Base-by-base conservation (phyloP, 2,329 filamentous ascomycete genomes). In the Alternaria sp. region DNA sequence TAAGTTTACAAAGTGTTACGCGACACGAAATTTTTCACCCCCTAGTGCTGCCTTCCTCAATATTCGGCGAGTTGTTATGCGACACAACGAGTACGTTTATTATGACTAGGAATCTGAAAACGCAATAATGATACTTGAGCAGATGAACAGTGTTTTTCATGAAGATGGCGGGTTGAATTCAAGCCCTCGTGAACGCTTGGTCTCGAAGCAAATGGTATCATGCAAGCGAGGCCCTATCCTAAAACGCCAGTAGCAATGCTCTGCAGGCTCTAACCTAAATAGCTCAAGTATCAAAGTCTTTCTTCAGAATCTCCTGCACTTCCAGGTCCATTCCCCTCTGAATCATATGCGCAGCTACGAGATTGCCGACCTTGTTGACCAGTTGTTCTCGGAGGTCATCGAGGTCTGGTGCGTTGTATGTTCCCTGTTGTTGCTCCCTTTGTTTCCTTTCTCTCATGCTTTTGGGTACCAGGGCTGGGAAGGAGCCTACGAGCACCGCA, bases 401-500 rank as follows among this genome's bases (percentile, higher is more conserved):
- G 6, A 77, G 72, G 44, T 79, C 74, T 2, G 73, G 73, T 56
- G 79, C 75, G 2, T 78, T 80, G 62, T 82, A 81, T 40, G 68
- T 64, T 41, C 69, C 64, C 8, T 51, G 42, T 7, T 62, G 51
- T 14, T 72, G 56, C n/a, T 67, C 65, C 8, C 72, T 70, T 50
- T 81, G 79, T 55, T 83, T 82, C 24, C 23, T 39, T 31, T 56
- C 52, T n/a, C 46, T 46, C 17, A 39, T 33, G 28, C 17, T 49
- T 13, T 56, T 59, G 13, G 56, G 52, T 6, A 59, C 51, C 10
- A 91, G 70, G 5, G 79, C 80, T 29, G 81, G 79, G 54, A 91
- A 76, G 0, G 84, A 83, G 51, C 80, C 80, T 31, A 90, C 71
- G 14, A 91, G 78, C 2, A 85, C 84, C 5, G 72, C 78, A 13